Evolutionary conservation across 179 eudicot genomes (phyloP).

Genomic region (Gypsophila paniculata): DNA sequence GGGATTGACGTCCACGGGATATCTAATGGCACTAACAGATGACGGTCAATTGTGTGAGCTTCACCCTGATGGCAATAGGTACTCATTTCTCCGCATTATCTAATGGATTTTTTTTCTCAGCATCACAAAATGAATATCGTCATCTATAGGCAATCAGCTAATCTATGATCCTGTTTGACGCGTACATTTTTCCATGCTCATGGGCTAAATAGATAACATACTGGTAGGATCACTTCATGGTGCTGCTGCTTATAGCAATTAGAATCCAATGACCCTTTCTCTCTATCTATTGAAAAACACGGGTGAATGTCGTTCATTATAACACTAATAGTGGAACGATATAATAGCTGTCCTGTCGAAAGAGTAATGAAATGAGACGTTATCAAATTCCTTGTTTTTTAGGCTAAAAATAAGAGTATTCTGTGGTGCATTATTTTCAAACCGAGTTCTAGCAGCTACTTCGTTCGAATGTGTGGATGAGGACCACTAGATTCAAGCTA

Average conservation of each 20-base stretch:
- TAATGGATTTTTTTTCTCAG: background rate
- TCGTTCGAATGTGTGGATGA: too few relatives aligned
- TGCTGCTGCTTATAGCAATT: too few relatives aligned
- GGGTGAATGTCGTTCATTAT: background rate
- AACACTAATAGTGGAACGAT: too few relatives aligned
- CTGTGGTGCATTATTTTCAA: too few relatives aligned
- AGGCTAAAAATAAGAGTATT: background rate
- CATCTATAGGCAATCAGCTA: too few relatives aligned
- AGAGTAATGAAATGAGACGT: background rate
- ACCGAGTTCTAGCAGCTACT: too few relatives aligned
- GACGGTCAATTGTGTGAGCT: slow-evolving; percentile 69
- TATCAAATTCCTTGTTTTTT: background rate
- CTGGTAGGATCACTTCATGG: background rate
- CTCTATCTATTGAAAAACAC: background rate
- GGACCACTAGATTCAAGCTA: too few relatives aligned
- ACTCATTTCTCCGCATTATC: background rate
- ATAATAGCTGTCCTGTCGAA: background rate
- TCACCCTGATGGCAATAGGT: slow-evolving; percentile 91
- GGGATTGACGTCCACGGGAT: slow-evolving; percentile 73
- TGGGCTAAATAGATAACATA: too few relatives aligned
- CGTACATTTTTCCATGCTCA: background rate
- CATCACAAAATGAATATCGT: background rate
- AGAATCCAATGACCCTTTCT: background rate
- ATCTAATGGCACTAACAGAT: slow-evolving; percentile 51
- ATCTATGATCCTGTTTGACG: background rate